Evolutionary conservation across 2,329 filamentous ascomycete species (phyloP).

Genomic region (Aschersonia sp.): DNA sequence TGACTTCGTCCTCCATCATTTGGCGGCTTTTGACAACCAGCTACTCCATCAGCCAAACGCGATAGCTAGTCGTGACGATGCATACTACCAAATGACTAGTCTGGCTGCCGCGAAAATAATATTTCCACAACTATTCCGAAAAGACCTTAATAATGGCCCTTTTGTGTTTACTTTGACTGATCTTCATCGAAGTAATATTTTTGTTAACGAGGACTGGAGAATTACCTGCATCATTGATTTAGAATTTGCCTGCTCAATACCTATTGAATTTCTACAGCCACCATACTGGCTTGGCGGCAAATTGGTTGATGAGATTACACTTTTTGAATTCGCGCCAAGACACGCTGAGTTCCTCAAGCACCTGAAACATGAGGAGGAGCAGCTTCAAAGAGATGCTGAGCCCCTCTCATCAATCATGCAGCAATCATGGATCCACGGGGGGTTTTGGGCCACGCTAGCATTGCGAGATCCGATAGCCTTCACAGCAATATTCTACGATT

Average conservation of each 20-base stretch:
- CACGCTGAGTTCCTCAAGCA: constrained; percentile 3
- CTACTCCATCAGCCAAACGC: constrained; percentile 8
- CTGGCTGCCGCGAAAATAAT: constrained; percentile 5
- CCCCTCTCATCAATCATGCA: constrained; percentile 5
- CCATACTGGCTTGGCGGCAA: constrained; percentile 17
- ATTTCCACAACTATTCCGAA: constrained; percentile 9
- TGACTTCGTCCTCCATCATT: constrained; percentile 6
- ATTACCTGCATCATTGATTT: constrained; percentile 17
- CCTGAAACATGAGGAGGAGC: constrained; percentile 3
- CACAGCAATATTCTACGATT: constrained; percentile 5
- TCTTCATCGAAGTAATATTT: constrained; percentile 17
- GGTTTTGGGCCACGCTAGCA: constrained; percentile 6
- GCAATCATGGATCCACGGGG: constrained; percentile 4
- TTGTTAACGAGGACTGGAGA: constrained; percentile 19
- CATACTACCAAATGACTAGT: constrained; percentile 6
- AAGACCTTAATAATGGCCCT: constrained; percentile 10
- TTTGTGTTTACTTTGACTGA: constrained; percentile 15
- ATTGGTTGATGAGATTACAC: constrained; percentile 2
- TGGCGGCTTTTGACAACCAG: constrained; percentile 7
- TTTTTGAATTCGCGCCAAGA: neutral
- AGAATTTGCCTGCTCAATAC: constrained; percentile 16
- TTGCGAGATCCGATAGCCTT: constrained; percentile 5
- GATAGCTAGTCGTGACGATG: constrained; percentile 5
- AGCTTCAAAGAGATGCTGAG: constrained; percentile 1
- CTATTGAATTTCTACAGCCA: constrained; percentile 10